Conservation (phyloP, 768 basidiomycete genomes). For the Tricholoma matsutake region DNA sequence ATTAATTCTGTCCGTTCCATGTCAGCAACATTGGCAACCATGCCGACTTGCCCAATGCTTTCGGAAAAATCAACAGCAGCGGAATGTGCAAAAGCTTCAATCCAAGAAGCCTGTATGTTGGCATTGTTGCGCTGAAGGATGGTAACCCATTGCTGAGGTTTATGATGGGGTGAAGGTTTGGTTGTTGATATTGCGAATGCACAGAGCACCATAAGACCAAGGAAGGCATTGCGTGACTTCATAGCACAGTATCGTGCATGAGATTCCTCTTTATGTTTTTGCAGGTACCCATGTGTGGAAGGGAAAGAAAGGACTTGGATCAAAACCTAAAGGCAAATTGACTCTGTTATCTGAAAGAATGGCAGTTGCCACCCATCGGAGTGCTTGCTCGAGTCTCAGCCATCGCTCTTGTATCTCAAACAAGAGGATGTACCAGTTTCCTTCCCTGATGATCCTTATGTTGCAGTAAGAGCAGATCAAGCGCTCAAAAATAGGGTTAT, state of each 20-base stretch:
- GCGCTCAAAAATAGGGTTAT: too few relatives aligned
- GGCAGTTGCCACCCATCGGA: neutral
- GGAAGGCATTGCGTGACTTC: too few relatives aligned
- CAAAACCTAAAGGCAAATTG: too few relatives aligned
- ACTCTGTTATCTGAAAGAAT: too few relatives aligned
- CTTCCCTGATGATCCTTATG: neutral
- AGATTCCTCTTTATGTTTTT: neutral
- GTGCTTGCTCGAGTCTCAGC: neutral
- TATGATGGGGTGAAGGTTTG: too few relatives aligned
- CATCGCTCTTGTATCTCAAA: neutral
- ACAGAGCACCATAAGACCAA: too few relatives aligned
- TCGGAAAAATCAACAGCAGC: neutral
- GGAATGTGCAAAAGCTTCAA: neutral
- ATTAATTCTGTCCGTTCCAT: neutral
- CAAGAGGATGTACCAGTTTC: neutral
- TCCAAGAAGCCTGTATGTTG: neutral
- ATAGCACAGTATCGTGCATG: neutral
- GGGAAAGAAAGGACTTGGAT: too few relatives aligned
- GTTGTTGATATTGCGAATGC: too few relatives aligned
- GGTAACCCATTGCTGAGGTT: too few relatives aligned
- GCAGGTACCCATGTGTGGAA: neutral
- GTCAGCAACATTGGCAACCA: neutral
- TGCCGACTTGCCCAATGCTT: neutral
- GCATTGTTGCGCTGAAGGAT: neutral
- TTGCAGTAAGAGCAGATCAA: too few relatives aligned